phyloP scores from a whole-genome alignment of 306 rosid genomes.

The Delonix regia region DNA sequence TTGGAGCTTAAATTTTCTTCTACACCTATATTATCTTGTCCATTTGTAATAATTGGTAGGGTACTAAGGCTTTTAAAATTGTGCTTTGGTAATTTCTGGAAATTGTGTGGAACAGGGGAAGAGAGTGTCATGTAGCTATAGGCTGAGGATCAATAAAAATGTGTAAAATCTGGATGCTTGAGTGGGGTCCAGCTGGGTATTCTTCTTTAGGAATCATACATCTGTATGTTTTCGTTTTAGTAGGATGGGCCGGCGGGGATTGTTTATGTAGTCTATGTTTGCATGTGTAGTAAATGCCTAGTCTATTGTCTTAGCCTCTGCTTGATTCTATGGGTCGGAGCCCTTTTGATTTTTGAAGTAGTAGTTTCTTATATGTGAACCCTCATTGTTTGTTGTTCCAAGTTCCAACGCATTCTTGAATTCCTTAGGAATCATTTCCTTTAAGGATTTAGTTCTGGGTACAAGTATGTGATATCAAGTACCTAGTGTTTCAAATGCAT shows the following conservation, averaged over 20 bases:
- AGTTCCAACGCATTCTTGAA: not conserved
- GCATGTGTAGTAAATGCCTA: not conserved
- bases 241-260: not conserved
- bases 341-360: not conserved
- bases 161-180: not conserved
- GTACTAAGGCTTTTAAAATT: not conserved
- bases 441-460: not conserved
- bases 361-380: not conserved
- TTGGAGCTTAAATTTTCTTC: not conserved
- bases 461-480: not conserved
- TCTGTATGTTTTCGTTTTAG: not conserved
- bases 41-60: not conserved
- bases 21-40: not conserved
- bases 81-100: not conserved
- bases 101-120: slow-evolving; percentile 5
- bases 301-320: slow-evolving; percentile 8
- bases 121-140: not conserved
- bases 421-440: not conserved
- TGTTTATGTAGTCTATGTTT: slow-evolving; percentile 17
- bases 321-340: not conserved
- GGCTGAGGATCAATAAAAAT: not conserved
- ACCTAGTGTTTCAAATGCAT: not conserved
- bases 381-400: not conserved
- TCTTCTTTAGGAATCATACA: not conserved
- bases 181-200: not conserved